Evolutionary conservation across 495 filamentous ascomycete genomes (phyloP), one percentile per base, ranked within the genome.

Genomic region (Neurospora sp.): DNA sequence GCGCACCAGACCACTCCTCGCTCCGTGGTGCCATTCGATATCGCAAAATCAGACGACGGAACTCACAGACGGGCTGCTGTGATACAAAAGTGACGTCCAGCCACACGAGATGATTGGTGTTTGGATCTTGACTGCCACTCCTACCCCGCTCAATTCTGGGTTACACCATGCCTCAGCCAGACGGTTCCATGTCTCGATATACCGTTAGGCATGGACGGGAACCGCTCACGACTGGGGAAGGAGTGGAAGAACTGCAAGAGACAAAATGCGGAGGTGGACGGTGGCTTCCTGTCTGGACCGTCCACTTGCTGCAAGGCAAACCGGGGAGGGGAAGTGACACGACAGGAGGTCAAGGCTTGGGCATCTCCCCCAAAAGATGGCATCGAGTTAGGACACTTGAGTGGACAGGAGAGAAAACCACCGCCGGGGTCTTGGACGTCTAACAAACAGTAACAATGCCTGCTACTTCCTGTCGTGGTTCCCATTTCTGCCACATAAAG

Each of bases 91-190:
- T 81, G 80, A 81, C 78, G 78, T 80, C 42, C 75, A 71, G 48
- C 39, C 69, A 16, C 66, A 27, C 14, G 35, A 5, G 31, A 46
- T 81, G 80, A 81, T 79, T 81, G 80, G 78, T 73, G 76, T 74
- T 76, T 75, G 78, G 40, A 72, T 73, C 72, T 77, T 75, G 69
- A 31, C 74, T 78, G 72, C 73, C 72, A 73, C 75, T 72, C 23
- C 54, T 81, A 81, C 80, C 80, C 80, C 80, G 80, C 80, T 78
- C 54, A 62, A 9, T 62, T 16, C 54, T 62, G 23, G 54, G 54
- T 76, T 75, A 73, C 20, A 76, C 40, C 74, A 74, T 73, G 75
- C 44, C 71, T 37, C 72, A 73, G 39, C 62, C 69, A 74, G 73
- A 38, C 48, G 42, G 78, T 46, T 71, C 54, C 54, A 16, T 31